Percentiles rank a stretch among this genome's conserved stretches.
Conservation (phyloP, 805 yeast genomes). For the Hanseniaspora clermontiae region DNA sequence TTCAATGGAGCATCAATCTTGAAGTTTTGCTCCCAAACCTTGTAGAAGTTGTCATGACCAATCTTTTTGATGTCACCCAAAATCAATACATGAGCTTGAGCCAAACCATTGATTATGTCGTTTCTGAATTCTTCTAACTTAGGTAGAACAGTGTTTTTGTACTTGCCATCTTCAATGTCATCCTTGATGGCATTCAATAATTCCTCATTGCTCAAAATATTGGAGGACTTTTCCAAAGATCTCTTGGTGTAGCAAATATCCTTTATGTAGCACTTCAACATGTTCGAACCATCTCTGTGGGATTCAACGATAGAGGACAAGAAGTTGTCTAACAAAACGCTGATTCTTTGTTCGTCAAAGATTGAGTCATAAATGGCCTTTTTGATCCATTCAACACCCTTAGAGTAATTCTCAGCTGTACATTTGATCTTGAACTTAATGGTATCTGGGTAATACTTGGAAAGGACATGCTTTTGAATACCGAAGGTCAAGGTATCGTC, state of each 20-base stretch:
- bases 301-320: constrained; percentile 30
- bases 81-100: constrained; percentile 55
- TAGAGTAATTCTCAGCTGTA: constrained; percentile 45
- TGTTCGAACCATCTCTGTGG: constrained; percentile 34
- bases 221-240: constrained; percentile 55
- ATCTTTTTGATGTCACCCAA: constrained; percentile 53
- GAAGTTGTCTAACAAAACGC: constrained; percentile 37
- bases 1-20: constrained; percentile 10
- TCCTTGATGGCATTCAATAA: constrained; percentile 38
- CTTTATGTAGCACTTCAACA: constrained; percentile 53
- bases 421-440: constrained; percentile 50
- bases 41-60: constrained; percentile 19
- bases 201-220: constrained; percentile 49
- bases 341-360: constrained; percentile 62
- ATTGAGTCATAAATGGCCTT: constrained; percentile 51
- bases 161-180: constrained; percentile 44
- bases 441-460: constrained; percentile 49
- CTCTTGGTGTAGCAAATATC: constrained; percentile 38
- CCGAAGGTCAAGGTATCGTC: constrained; percentile 55
- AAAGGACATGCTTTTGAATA: constrained; percentile 45
- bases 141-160: constrained; percentile 26
- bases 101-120: constrained; percentile 36
- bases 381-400: constrained; percentile 66
- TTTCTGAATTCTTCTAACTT: constrained; percentile 36
- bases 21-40: constrained; percentile 23